Conservation (phyloP, 371 early-diverging fungal genomes). For the Mucor lusitanicus region DNA sequence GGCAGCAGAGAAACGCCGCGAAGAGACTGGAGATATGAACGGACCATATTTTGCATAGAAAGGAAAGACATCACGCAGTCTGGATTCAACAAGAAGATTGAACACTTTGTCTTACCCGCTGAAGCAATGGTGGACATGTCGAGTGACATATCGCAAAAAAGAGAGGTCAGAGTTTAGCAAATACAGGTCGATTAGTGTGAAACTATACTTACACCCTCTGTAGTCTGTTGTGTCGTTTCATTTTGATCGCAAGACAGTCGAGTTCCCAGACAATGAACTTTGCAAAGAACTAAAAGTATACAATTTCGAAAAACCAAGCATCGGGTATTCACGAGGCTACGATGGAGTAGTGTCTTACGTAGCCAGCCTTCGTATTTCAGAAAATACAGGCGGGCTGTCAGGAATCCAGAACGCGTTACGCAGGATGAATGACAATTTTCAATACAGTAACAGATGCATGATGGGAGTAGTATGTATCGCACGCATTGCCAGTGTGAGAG, state of each 20-base stretch:
- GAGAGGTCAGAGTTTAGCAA: constrained; percentile 34
- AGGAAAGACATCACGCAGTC: background rate
- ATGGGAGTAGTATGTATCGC: background rate
- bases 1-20: background rate
- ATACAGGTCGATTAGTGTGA: background rate
- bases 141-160: constrained; percentile 34
- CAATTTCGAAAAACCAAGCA: background rate
- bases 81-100: background rate
- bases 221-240: background rate
- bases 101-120: background rate
- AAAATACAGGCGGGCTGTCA: background rate
- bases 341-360: background rate
- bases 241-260: background rate
- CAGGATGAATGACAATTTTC: background rate
- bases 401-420: background rate
- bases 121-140: constrained; percentile 50
- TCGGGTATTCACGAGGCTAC: background rate
- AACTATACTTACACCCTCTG: no score
- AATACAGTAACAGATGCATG: background rate
- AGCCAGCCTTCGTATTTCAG: background rate
- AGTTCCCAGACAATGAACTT: background rate
- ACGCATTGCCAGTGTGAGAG: background rate
- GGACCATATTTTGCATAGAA: background rate
- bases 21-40: background rate
- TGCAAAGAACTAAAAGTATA: no score